Conservation (phyloP, 495 filamentous ascomycete genomes). For the Aspergillus ostianus region DNA sequence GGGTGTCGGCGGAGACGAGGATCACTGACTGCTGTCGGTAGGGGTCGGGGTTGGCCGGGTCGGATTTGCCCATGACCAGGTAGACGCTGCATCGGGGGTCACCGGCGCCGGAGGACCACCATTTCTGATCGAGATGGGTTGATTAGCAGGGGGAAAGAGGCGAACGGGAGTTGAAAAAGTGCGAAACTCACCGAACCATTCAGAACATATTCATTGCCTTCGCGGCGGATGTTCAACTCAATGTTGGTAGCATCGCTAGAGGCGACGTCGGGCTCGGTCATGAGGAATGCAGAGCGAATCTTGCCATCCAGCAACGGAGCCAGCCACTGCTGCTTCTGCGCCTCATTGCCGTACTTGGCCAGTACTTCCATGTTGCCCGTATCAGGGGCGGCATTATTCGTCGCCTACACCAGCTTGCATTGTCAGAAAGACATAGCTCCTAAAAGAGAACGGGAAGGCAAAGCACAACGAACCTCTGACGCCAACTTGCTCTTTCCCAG, state of each 20-base stretch:
- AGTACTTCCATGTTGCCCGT: conserved; percentile 96
- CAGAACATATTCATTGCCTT: conserved; percentile 79
- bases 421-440: background rate
- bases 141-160: background rate
- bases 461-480: conserved; percentile 55
- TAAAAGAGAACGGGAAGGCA: background rate
- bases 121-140: conserved; percentile 60
- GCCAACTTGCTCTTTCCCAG: conserved; percentile 76
- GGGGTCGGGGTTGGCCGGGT: conserved; percentile 65
- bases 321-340: conserved; percentile 87
- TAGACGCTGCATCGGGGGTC: conserved; percentile 88
- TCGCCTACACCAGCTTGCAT: conserved; percentile 50
- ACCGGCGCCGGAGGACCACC: conserved; percentile 92
- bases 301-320: conserved; percentile 78
- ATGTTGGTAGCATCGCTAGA: conserved; percentile 90
- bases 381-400: conserved; percentile 88
- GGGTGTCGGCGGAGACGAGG: conserved; percentile 70
- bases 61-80: conserved; percentile 87
- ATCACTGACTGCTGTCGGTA: conserved; percentile 91
- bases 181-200: conserved; percentile 68
- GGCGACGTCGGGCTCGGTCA: conserved; percentile 87
- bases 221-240: conserved; percentile 71
- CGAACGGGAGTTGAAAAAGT: conserved; percentile 2
- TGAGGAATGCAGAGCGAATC: conserved; percentile 87
- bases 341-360: conserved; percentile 87